A percentile compares a stretch with the other conserved stretches of the same genome.
Evolutionary conservation across 306 rosid genomes (phyloP).

Genomic region (Cucumis hystrix): DNA sequence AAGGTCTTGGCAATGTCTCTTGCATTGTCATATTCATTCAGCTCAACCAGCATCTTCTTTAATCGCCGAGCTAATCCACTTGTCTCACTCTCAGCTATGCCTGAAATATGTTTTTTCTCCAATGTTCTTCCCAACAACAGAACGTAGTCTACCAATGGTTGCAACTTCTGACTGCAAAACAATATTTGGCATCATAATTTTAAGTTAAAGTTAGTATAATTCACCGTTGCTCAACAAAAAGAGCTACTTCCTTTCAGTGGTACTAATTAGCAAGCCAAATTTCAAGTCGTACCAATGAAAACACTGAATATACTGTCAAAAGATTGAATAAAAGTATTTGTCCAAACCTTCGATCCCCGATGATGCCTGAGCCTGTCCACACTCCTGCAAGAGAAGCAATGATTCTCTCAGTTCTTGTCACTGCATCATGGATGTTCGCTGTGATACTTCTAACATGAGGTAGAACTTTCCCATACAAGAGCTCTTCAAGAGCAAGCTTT

Average conservation of each 20-base stretch:
- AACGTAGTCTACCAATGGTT: constrained; percentile 63
- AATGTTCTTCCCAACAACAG: constrained; percentile 49
- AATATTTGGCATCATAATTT: not conserved
- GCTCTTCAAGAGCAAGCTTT: constrained; percentile 86
- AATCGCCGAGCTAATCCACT: constrained; percentile 68
- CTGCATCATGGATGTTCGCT: constrained; percentile 72
- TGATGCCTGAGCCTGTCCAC: constrained; percentile 69
- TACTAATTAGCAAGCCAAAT: not conserved
- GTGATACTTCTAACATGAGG: constrained; percentile 77
- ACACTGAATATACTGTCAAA: not conserved
- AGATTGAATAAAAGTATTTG: not conserved
- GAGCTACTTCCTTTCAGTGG: not conserved
- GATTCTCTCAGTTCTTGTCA: constrained; percentile 78
- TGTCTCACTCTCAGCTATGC: constrained; percentile 37
- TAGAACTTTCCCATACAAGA: constrained; percentile 61
- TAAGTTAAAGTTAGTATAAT: not conserved
- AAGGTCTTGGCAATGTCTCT: constrained; percentile 64
- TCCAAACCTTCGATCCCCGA: constrained; percentile 50
- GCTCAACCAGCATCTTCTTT: constrained; percentile 84
- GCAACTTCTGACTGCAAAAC: constrained; percentile 56
- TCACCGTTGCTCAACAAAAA: not conserved
- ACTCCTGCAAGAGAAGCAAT: constrained; percentile 69
- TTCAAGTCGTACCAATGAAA: not conserved
- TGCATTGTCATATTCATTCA: constrained; percentile 76
- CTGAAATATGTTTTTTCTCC: constrained; percentile 49